Conservation (phyloP, 2,329 filamentous ascomycete species). For the Diaporthe aspalathi region DNA sequence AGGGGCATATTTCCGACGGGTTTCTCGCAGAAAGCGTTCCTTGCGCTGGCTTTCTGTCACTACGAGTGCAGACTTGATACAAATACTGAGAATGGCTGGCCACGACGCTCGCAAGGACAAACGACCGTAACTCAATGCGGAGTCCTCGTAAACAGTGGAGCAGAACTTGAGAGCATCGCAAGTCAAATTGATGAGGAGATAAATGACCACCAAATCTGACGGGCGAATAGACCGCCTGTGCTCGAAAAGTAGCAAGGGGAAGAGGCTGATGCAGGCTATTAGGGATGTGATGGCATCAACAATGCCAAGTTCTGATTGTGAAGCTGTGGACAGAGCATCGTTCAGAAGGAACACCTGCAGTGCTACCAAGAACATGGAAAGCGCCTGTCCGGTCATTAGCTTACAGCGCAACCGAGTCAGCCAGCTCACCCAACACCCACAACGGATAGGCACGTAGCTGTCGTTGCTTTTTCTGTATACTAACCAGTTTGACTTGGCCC, state of each 20-base stretch:
- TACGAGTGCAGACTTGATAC: neutral
- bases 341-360: neutral
- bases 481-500: neutral
- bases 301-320: neutral
- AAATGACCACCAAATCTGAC: neutral
- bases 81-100: neutral
- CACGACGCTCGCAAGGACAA: neutral
- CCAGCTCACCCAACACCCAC: neutral
- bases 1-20: neutral
- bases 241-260: neutral
- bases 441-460: neutral
- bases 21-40: neutral
- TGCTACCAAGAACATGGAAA: neutral
- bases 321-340: neutral
- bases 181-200: neutral
- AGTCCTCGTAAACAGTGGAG: neutral
- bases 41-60: neutral
- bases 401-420: neutral
- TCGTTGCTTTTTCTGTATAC: neutral
- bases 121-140: neutral
- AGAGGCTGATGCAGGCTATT: neutral
- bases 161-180: neutral
- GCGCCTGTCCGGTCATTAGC: neutral
- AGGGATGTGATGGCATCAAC: neutral
- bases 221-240: neutral